Percentiles rank a stretch among this genome's conserved stretches.
phyloP scores from a whole-genome alignment of 2,329 filamentous ascomycete species.

The Sphaerostilbella broomeana region DNA sequence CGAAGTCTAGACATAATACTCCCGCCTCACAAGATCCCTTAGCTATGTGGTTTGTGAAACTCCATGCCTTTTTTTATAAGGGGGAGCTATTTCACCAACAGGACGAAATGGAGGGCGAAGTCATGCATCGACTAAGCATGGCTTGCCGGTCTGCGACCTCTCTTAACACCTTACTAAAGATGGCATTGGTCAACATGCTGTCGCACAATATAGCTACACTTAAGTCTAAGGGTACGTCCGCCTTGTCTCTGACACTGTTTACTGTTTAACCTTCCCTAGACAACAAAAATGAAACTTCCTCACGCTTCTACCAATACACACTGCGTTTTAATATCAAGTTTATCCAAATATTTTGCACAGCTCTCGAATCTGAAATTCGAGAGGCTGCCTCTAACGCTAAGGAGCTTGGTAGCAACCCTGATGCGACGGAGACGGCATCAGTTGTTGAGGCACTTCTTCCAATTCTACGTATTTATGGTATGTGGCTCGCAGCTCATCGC shows the following conservation, averaged over 20 bases:
- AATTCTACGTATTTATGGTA: slow-evolving; percentile 45
- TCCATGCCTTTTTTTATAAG: slow-evolving; percentile 79
- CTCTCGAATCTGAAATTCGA: slow-evolving; percentile 62
- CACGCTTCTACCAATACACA: slow-evolving; percentile 55
- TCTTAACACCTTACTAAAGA: slow-evolving; percentile 63
- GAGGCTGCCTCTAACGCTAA: slow-evolving; percentile 18
- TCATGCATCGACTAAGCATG: slow-evolving; percentile 69
- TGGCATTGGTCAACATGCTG: slow-evolving; percentile 79
- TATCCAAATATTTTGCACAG: slow-evolving; percentile 63
- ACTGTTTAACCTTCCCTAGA: slow-evolving; percentile 25
- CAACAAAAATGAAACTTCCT: slow-evolving; percentile 38
- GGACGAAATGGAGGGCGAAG: slow-evolving; percentile 77
- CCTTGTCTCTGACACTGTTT: background rate
- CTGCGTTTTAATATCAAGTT: slow-evolving; percentile 73
- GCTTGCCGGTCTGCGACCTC: slow-evolving; percentile 63
- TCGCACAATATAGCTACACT: slow-evolving; percentile 63
- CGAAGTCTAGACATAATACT: slow-evolving; percentile 27
- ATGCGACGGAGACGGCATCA: slow-evolving; percentile 28
- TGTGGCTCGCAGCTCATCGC: slow-evolving; percentile 45
- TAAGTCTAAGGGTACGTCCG: slow-evolving; percentile 27
- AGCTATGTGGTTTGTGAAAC: slow-evolving; percentile 72
- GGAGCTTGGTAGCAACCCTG: slow-evolving; percentile 15
- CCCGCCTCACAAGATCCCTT: slow-evolving; percentile 58
- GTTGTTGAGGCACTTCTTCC: slow-evolving; percentile 41
- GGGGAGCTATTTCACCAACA: slow-evolving; percentile 62